Base-by-base conservation (phyloP, 768 basidiomycete species). In the Amanita fuliginea region DNA sequence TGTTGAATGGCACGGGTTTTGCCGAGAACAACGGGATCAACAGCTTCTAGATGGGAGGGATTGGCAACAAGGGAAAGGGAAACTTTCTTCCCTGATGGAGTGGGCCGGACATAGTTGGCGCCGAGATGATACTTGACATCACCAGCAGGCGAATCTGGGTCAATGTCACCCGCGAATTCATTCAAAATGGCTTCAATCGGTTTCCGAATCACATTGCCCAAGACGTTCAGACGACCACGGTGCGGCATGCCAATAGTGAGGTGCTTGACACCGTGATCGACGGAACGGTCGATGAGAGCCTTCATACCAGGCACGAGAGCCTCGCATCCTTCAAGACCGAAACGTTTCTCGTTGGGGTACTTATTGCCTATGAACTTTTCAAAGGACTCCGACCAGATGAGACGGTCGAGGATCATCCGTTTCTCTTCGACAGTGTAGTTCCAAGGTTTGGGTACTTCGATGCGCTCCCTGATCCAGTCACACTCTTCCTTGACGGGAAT, bases 321-420 rank as follows among this genome's bases (percentile, higher is more conserved):
- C 68, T 99, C 96, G 67, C 93, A 96, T 49, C 96, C 96, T 67
- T 99, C 96, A 37, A 99, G 78, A 66, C 96, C 96, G 67, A 99
- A 99, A 42, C 96, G 86, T 69, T 99, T 99, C 74, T 99, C 96
- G 69, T 97, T 99, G 57, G 96, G 96, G 70, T 90, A 96, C 66
- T 98, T 99, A 76, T 81, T 88, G 18, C 93, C 86, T 55, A 99
- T 93, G 76, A 97, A 99, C 61, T 93, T 93, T 67, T 99, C 96
- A 61, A 98, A 98, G 3, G 89, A 86, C 60, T 98, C 96, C n/a
- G 95, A 98, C 96, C 96, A 99, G 64, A 98, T 97, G 58, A 97
- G 84, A 53, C 96, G 89, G 70, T 99, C 96, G 49, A 99, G 80
- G 55, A 99, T 94, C 89, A 98, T 94, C 42, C 92, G 84, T 69